Base-by-base conservation (phyloP, 2,329 filamentous ascomycete species). In the Geosmithia putterillii region DNA sequence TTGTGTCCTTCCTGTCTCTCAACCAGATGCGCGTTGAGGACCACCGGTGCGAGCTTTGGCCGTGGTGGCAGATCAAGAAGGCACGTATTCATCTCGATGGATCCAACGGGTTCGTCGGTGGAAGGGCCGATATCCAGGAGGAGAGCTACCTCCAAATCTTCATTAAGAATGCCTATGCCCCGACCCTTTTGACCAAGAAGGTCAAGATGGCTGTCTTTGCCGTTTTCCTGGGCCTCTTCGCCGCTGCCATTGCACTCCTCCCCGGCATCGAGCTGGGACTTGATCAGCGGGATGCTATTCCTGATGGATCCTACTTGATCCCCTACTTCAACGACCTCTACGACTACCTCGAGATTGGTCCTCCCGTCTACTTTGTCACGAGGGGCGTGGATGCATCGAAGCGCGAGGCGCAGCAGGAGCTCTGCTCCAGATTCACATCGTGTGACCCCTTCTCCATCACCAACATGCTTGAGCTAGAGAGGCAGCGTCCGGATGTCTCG, bases 311-410 rank as follows among this genome's bases (percentile, higher is more conserved):
- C 1, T 98, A 98, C 58, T 70, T 98, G 42, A 95, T 98, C 48
- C 79, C 84, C 9, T 98, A 95, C 62, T 98, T 98, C 64, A 88
- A 96, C 55, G 92, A 98, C 58, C 69, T 98, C 23, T 94, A 95
- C 59, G 79, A 80, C 46, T 98, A 98, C 58, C 83, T 96, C 53
- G 85, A 89, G 47, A 81, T 81, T 15, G 94, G 92, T 0, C 90
- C 92, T 41, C 92, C 92, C 0, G 88, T 98, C 7, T 98, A 96
- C 61, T 98, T 98, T 59, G 87, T 98, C 39, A 87, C 89, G 3
- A 79, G 81, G 18, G 76, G 83, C 41, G 70, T 92, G 38, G 92
- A 96, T 52, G 73, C 81, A 15, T 94, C 90, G 0, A 65, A 84
- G 47, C 74, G 87, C 25, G 56, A 66, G 28, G 76, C 86, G 47